Base-by-base conservation (phyloP, 2,329 filamentous ascomycete species). In the Tolypocladium guangdongense region DNA sequence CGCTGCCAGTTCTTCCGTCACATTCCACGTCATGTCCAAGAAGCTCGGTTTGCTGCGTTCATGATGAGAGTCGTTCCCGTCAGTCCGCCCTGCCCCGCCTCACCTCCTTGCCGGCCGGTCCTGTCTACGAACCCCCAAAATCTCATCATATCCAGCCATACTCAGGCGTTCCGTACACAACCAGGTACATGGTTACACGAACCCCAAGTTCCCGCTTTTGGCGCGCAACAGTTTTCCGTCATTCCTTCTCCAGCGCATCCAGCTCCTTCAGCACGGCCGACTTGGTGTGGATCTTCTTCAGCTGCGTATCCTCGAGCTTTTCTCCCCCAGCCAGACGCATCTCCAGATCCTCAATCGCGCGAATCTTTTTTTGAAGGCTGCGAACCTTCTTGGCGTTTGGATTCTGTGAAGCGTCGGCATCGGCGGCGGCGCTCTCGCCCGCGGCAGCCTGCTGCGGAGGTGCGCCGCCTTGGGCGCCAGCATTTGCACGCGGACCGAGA, bases 271-370 rank as follows among this genome's bases (percentile, higher is more conserved):
- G 78, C 55, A 99, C 92, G 18, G 80, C 73, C 49, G 84, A 76
- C 75, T 97, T 95, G 24, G 90, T 97, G 53, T 83, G 81, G 63
- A 99, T 99, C 81, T 99, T 99, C 79, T 96, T 95, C 71, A 99
- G 84, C 74, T 99, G 93, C 35, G 93, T 99, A 66, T 96, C 92
- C 74, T 99, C 93, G 56, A 99, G 75, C 78, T 96, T 97, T 78
- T 99, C 93, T 6, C 92, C 92, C 36, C 87, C 86, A 3, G 92
- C 93, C 60, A 91, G 84, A 54, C 93, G 84, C 91, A 97, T 96
- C 77, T 97, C 96, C 57, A 99, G 75, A 68, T 99, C 93, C 67
- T 99, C 93, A 66, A 99, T 99, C 12, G 93, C 93, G 22, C 93
- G 84, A 57, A 99, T 87, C 80, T 99, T 99, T 82, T 99, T 99